A percentile compares a stretch with the other conserved stretches of the same genome.
Conservation (phyloP, 768 basidiomycete genomes). For the Tulasnella sp. region DNA sequence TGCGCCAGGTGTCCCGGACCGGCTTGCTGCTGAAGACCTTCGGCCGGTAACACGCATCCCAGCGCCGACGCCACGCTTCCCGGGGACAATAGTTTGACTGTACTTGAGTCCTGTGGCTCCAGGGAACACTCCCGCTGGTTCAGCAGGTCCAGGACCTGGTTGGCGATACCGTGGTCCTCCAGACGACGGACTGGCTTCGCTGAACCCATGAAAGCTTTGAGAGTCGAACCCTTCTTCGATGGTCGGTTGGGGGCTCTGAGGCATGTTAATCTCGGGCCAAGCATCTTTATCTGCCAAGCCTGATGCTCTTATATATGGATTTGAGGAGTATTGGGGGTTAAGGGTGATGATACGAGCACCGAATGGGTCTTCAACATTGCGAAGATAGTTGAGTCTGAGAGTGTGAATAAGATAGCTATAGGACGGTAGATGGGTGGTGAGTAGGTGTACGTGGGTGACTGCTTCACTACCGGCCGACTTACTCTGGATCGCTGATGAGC, state of each 20-base stretch:
- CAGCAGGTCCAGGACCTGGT: neutral
- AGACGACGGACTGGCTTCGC: conserved; percentile 30
- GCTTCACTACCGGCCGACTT: neutral
- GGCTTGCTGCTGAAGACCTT: conserved; percentile 36
- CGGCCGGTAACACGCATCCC: conserved; percentile 73
- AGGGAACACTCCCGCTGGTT: conserved; percentile 8
- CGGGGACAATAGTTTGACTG: conserved; percentile 78
- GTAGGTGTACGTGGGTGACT: neutral
- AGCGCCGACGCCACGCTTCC: conserved; percentile 55
- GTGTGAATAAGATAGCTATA: conserved; percentile 70
- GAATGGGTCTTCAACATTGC: conserved; percentile 80
- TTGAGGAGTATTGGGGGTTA: conserved; percentile 65
- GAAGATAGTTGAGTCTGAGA: conserved; percentile 78
- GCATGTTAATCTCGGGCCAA: conserved; percentile 78
- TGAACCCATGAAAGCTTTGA: conserved; percentile 30
- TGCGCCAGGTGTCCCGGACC: neutral
- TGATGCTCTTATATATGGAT: conserved; percentile 74
- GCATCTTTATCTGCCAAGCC: conserved; percentile 67
- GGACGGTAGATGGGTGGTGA: neutral
- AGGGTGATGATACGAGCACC: conserved; percentile 73
- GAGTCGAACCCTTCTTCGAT: conserved; percentile 23
- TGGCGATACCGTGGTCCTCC: neutral
- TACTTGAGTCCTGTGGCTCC: conserved; percentile 59
- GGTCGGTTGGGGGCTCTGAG: conserved; percentile 62
- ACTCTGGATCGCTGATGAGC: conserved; percentile 22